These are phyloP conservation scores for Mitosporidium daphniae DNA, from an alignment of 371 early-diverging fungal species.

Conservation along the genomic window DNA sequence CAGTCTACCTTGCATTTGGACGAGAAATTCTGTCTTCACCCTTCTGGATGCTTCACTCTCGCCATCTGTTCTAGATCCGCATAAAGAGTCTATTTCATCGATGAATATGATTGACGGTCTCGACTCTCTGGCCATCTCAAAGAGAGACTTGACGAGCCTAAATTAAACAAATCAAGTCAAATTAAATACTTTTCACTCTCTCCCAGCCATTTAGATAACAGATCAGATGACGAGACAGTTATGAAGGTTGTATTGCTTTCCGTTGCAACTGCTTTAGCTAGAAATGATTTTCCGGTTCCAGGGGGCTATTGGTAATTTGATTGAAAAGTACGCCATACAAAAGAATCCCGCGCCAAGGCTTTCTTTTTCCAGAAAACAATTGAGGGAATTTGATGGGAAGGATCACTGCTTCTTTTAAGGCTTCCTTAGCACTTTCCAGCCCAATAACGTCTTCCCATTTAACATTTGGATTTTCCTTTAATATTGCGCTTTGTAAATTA, in stretches of 20 bases:
- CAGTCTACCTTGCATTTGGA: too few relatives aligned
- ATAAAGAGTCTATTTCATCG: slow-evolving; percentile 85
- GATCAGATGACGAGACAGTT: slow-evolving; percentile 60
- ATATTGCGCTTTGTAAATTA: slow-evolving; percentile 47
- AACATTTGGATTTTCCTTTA: slow-evolving; percentile 70
- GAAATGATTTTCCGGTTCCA: slow-evolving; percentile 80
- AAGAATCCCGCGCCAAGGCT: slow-evolving; percentile 83
- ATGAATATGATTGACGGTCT: slow-evolving; percentile 80
- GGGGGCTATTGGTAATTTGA: slow-evolving; percentile 26
- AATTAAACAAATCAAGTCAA: not conserved
- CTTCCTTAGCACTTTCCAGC: slow-evolving; percentile 78
- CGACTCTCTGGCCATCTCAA: slow-evolving; percentile 57
- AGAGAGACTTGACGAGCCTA: slow-evolving; percentile 12
- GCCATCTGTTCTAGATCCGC: slow-evolving; percentile 63
- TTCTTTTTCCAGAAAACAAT: slow-evolving; percentile 52
- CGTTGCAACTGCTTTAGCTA: slow-evolving; percentile 49
- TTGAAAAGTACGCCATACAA: slow-evolving; percentile 38
- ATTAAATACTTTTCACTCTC: slow-evolving; percentile 32
- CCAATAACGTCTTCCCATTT: slow-evolving; percentile 90
- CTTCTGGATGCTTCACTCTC: slow-evolving; percentile 67
- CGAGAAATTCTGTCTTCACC: slow-evolving; percentile 70
- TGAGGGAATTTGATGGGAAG: slow-evolving; percentile 84
- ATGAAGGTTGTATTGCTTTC: slow-evolving; percentile 56
- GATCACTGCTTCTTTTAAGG: slow-evolving; percentile 87
- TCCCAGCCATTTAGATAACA: slow-evolving; percentile 88